Percentiles rank a stretch among this genome's conserved stretches.
phyloP scores from a whole-genome alignment of 2,329 filamentous ascomycete genomes.

The Ceratocystis albifundus region DNA sequence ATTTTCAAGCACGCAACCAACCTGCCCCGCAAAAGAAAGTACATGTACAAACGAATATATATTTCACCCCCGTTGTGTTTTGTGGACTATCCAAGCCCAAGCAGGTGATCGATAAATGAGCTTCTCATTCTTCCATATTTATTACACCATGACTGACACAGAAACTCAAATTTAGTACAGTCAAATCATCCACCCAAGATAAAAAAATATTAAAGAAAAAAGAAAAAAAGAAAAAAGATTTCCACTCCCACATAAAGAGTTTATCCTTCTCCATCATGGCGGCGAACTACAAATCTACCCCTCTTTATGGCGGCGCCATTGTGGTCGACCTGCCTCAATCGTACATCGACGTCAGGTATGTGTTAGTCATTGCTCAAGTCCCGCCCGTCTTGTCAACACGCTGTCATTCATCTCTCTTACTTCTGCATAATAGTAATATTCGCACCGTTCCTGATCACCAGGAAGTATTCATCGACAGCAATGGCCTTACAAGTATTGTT shows the following conservation, averaged over 20 bases:
- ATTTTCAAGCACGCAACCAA: too few species aligned
- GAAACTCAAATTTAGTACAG: too few species aligned
- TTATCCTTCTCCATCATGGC: conserved; percentile 33
- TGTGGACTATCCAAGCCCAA: too few species aligned
- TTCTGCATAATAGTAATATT: conserved; percentile 42
- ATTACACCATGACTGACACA: too few species aligned
- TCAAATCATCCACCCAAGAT: background rate
- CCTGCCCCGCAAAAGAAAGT: too few species aligned
- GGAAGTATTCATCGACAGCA: conserved; percentile 77
- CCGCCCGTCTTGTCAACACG: background rate
- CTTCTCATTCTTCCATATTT: too few species aligned
- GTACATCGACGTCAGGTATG: conserved; percentile 63
- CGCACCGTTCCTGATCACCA: conserved; percentile 76
- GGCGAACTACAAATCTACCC: conserved; percentile 45
- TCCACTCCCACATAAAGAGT: background rate
- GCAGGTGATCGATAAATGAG: too few species aligned
- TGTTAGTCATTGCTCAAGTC: background rate
- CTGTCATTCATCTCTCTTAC: background rate
- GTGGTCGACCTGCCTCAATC: conserved; percentile 53
- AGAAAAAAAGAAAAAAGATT: too few species aligned
- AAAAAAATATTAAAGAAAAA: too few species aligned
- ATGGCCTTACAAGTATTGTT: conserved; percentile 77
- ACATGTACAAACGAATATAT: too few species aligned
- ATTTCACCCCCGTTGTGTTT: too few species aligned
- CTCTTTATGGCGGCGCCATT: conserved; percentile 63